Base-by-base conservation (phyloP, 176 grass and related monocot species). In the Paspalum vaginatum region DNA sequence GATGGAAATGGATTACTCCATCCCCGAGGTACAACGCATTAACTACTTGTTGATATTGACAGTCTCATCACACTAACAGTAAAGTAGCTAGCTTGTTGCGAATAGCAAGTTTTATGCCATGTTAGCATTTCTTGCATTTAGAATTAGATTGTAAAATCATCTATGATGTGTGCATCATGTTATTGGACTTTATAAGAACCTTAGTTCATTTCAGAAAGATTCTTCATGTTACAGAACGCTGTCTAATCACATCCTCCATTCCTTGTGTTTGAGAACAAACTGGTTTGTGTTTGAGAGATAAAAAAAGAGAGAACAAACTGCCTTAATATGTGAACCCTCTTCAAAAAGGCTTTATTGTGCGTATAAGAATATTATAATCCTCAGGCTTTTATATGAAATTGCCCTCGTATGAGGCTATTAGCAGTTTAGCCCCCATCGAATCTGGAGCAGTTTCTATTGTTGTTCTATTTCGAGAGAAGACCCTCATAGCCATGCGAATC, bases 1-100 rank as follows among this genome's bases (percentile, higher is more conserved):
- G 95, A 98, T 86, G 95, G 95, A 82, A 98, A 98, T 89, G 95
- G 95, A 74, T 75, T 98, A 46, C 95, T 98, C 65, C 92, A 98
- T 89, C 95, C 95, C 13, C 84, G 88, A 91, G 92, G 95, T 91
- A 75, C 85, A 70, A 62, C 12, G 55, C 24, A 65, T 2, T 10
- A 62, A 13, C 66, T 14, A 44, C 15, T 63, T 56, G 13, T 55
- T 68, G 13, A 50, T 56, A 38, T 4, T 74, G 24, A 38, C 48
- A 21, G 17, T 41, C 12, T 46, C 6, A 37, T 56, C 17, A 66
- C 48, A 26, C 37, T 22, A 42, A 8, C 21, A 46, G 17, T 74
- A 12, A 72, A 58, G 21, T 58, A 66, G 18, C 2, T 41, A 48
- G 1, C 26, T 4, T 72, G 21, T 45, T 70, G 63, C 0, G 3